Evolutionary conservation across 352 stramenopile genomes (phyloP).

Genomic region (Phytopythium cucurbitacearum): DNA sequence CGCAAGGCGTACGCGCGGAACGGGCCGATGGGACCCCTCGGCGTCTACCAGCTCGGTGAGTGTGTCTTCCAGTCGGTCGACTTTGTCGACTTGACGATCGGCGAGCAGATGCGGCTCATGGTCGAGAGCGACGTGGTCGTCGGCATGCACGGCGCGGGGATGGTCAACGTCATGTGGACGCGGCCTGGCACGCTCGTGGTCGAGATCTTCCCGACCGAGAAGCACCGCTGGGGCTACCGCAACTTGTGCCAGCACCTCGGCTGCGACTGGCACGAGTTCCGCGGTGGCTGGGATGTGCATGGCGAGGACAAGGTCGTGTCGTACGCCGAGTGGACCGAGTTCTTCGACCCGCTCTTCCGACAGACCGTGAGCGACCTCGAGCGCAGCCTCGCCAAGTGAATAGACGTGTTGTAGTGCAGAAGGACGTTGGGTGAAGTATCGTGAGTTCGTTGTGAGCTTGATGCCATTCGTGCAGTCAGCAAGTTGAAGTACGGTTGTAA

Average conservation of each 20-base stretch:
- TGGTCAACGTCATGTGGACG: slow-evolving; percentile 71
- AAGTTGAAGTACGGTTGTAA: no score
- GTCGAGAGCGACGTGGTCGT: slow-evolving; percentile 70
- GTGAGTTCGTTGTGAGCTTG: no score
- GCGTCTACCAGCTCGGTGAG: background rate
- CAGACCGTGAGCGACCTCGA: no score
- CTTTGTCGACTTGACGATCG: slow-evolving; percentile 50
- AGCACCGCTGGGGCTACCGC: slow-evolving; percentile 59
- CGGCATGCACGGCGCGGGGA: slow-evolving; percentile 76
- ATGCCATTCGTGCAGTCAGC: no score
- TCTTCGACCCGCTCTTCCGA: slow-evolving; percentile 47
- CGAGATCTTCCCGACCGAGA: slow-evolving; percentile 64
- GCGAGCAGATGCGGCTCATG: slow-evolving; percentile 59
- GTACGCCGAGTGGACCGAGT: slow-evolving; percentile 46
- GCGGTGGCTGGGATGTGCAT: slow-evolving; percentile 30
- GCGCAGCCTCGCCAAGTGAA: no score
- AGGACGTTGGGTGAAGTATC: no score
- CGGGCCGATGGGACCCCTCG: background rate
- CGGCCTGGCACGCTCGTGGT: slow-evolving; percentile 45
- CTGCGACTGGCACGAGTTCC: slow-evolving; percentile 56
- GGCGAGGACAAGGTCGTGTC: slow-evolving; percentile 34
- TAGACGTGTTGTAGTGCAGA: no score
- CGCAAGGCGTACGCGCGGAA: slow-evolving; percentile 20
- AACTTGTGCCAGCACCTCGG: slow-evolving; percentile 71
- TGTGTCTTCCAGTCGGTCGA: slow-evolving; percentile 51